Percentiles rank a stretch among this genome's conserved stretches.
These are phyloP conservation scores for Stemphylium beticola DNA, from an alignment of 2,329 filamentous ascomycete species.

Conservation along the genomic window DNA sequence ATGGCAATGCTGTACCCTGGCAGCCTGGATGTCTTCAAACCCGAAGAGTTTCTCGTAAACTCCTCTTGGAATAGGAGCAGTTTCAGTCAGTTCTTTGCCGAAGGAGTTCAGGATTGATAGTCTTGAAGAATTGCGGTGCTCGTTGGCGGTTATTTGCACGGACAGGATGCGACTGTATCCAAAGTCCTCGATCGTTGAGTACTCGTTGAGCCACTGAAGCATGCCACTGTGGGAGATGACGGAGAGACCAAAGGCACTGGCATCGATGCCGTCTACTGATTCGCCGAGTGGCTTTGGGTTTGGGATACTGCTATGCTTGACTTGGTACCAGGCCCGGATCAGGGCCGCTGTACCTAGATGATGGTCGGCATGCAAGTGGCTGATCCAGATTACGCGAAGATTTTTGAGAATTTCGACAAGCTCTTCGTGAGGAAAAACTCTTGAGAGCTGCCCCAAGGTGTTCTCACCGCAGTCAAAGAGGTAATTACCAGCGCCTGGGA, in stretches of 20 bases:
- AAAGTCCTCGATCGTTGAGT: slow-evolving; percentile 76
- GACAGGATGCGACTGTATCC: slow-evolving; percentile 68
- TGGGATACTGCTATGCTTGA: slow-evolving; percentile 55
- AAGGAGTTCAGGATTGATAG: slow-evolving; percentile 38
- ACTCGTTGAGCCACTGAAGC: slow-evolving; percentile 79
- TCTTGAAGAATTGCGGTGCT: slow-evolving; percentile 16
- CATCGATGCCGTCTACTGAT: slow-evolving; percentile 39
- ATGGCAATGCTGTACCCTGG: slow-evolving; percentile 77
- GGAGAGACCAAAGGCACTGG: slow-evolving; percentile 32
- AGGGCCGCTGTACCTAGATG: slow-evolving; percentile 84
- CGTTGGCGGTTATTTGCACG: slow-evolving; percentile 50
- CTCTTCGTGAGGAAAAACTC: slow-evolving; percentile 70
- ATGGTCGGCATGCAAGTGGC: slow-evolving; percentile 94
- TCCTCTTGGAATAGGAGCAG: slow-evolving; percentile 14
- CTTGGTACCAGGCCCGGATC: slow-evolving; percentile 79
- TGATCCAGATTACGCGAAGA: slow-evolving; percentile 86
- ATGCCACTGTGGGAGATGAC: slow-evolving; percentile 75
- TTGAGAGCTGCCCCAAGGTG: slow-evolving; percentile 83
- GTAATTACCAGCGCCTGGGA: slow-evolving; percentile 86
- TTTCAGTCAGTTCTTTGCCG: slow-evolving; percentile 8
- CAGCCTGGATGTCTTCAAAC: slow-evolving; percentile 70
- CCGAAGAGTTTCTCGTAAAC: slow-evolving; percentile 61
- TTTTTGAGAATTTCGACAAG: slow-evolving; percentile 75
- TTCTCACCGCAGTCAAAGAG: slow-evolving; percentile 92
- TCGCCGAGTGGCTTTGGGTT: slow-evolving; percentile 23